Base-by-base conservation (phyloP, 2,329 filamentous ascomycete genomes). In the Whalleya microplaca region DNA sequence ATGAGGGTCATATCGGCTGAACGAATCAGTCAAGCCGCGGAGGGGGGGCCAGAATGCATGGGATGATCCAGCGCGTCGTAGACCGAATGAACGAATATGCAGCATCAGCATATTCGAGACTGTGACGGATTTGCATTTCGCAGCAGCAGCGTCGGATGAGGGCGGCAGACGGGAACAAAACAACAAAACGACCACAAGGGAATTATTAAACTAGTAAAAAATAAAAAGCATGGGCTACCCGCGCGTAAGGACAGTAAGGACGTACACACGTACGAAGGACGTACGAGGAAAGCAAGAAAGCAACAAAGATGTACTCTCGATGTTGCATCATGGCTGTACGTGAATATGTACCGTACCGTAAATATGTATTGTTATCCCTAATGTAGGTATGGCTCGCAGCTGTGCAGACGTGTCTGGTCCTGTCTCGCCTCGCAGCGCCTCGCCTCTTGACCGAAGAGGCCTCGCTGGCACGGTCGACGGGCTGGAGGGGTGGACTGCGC, bases 61-160 rank as follows among this genome's bases (percentile, higher is more conserved):
- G 61, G 56, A 55, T 62, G 56, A 64, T 60, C 61, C 59, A 61
- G 60, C 60, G 60, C 55, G 56, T 62, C 52, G 59, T 58, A 63
- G 61, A 64, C 61, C 61, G 61, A 64, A 59, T 64, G 54, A 61
- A 60, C 56, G 56, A n/a, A n/a, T n/a, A n/a, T n/a, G n/a, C n/a
- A n/a, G n/a, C n/a, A n/a, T n/a, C n/a, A n/a, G n/a, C n/a, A n/a
- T n/a, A n/a, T n/a, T n/a, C n/a, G n/a, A n/a, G n/a, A 59, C 61
- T 64, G 61, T 64, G 61, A 64, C 61, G 49, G 56, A 60, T 64
- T 60, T 62, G 61, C 61, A 64, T 64, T 58, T 62, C 57, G 60
- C 60, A 60, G 58, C 56, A 54, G 7, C 27, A 29, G 27, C 27
- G 45, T 64, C 59, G 61, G 61, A 64, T 64, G 61, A 64, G 59